These are phyloP conservation scores for Zanthoxylum bungeanum DNA, from an alignment of 345 rosid genomes.

Conservation along the genomic window DNA sequence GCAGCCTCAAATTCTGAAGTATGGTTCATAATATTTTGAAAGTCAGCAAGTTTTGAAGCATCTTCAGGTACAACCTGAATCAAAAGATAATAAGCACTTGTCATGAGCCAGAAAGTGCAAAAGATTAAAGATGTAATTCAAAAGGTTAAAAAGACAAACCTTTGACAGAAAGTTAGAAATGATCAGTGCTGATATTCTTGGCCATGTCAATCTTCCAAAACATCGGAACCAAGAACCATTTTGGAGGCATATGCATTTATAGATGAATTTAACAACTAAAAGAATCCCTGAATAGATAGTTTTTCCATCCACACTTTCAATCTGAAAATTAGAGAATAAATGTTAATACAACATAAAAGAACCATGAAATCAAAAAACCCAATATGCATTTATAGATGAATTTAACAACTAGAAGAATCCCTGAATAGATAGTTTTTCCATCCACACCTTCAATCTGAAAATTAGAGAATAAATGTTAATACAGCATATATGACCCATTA, in stretches of 20 bases:
- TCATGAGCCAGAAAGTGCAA: not conserved
- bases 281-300: slow-evolving; percentile 56
- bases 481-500: not conserved
- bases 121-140: not conserved
- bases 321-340: slow-evolving; percentile 34
- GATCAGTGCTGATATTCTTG: slow-evolving; percentile 80
- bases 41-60: slow-evolving; percentile 82
- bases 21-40: slow-evolving; percentile 66
- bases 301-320: slow-evolving; percentile 51
- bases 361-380: slow-evolving; percentile 8
- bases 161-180: slow-evolving; percentile 86
- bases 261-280: slow-evolving; percentile 62
- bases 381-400: slow-evolving; percentile 58
- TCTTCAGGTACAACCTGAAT: slow-evolving; percentile 92
- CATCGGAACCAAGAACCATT: slow-evolving; percentile 70
- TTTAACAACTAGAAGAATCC: slow-evolving; percentile 58
- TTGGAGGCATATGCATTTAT: slow-evolving; percentile 64
- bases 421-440: slow-evolving; percentile 57
- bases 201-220: slow-evolving; percentile 94
- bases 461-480: slow-evolving; percentile 12
- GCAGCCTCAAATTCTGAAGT: slow-evolving; percentile 73
- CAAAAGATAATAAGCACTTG: slow-evolving; percentile 9
- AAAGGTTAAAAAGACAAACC: slow-evolving; percentile 40
- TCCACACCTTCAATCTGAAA: slow-evolving; percentile 52
- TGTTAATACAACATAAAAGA: slow-evolving; percentile 1